These are phyloP conservation scores for Acanthamoeba lenticulata DNA, from an alignment of 208 protist genomes.

Conservation along the genomic window DNA sequence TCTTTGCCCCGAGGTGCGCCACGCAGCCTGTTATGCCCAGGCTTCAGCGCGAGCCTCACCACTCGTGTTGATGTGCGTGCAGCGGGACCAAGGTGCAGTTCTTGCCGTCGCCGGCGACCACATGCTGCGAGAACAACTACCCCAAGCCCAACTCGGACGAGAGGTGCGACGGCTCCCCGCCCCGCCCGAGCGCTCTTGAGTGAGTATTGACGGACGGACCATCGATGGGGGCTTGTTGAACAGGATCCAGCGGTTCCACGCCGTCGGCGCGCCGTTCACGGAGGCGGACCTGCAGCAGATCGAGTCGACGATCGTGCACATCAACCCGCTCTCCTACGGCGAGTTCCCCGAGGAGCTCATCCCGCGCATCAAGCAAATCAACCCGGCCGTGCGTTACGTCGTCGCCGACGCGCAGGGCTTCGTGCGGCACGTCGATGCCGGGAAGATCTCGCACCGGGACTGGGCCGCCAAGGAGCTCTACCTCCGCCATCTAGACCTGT, in stretches of 20 bases:
- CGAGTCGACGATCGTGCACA: slow-evolving; percentile 41
- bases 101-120: neutral
- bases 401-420: slow-evolving; percentile 44
- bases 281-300: slow-evolving; percentile 17
- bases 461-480: slow-evolving; percentile 54
- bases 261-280: slow-evolving; percentile 30
- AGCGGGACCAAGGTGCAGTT: slow-evolving; percentile 12
- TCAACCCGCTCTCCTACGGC: slow-evolving; percentile 35
- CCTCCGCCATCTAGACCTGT: neutral
- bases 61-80: neutral
- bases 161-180: neutral
- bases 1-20: slow-evolving; percentile 18
- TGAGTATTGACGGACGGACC: too few relatives aligned
- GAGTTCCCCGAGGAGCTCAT: slow-evolving; percentile 62
- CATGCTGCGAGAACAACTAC: slow-evolving; percentile 46
- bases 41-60: neutral
- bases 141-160: slow-evolving; percentile 56
- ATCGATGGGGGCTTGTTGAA: too few relatives aligned
- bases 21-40: neutral
- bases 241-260: slow-evolving; percentile 36
- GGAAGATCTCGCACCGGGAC: slow-evolving; percentile 22
- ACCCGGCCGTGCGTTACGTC: neutral
- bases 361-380: slow-evolving; percentile 36
- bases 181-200: neutral
- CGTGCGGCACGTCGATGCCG: neutral